Evolutionary conservation across 75 land plant genomes (phyloP).

Genomic region (Pinus taeda): DNA sequence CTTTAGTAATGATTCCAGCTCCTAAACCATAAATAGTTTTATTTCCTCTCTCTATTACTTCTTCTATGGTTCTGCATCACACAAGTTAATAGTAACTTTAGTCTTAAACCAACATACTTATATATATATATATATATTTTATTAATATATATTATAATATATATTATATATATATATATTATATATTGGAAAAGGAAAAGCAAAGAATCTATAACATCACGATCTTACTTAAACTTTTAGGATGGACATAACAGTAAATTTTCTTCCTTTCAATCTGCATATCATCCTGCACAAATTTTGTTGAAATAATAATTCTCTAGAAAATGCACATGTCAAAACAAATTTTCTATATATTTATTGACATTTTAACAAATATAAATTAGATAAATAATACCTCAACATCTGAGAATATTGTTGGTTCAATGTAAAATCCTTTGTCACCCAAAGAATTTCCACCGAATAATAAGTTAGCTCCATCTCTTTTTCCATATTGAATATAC

Average conservation of each 20-base stretch:
- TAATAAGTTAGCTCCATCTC: constrained; percentile 74
- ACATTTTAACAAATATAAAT: background rate
- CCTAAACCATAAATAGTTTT: constrained; percentile 22
- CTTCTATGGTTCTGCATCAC: constrained; percentile 21
- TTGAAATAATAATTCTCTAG: background rate
- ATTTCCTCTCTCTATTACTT: constrained; percentile 23
- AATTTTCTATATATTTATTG: too few relatives aligned
- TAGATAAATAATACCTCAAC: constrained; percentile 41
- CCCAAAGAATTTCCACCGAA: constrained; percentile 67
- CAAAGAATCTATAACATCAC: too few relatives aligned
- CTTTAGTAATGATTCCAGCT: constrained; percentile 21
- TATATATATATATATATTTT: too few relatives aligned
- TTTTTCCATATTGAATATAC: constrained; percentile 70
- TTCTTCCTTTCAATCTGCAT: background rate
- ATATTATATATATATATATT: too few relatives aligned
- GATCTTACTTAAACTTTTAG: constrained; percentile 9
- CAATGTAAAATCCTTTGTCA: constrained; percentile 70
- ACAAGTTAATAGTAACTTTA: background rate
- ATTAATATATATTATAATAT: too few relatives aligned
- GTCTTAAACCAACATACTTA: background rate
- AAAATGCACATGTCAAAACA: too few relatives aligned
- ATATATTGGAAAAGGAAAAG: too few relatives aligned
- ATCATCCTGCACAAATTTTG: background rate
- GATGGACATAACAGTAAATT: constrained; percentile 2
- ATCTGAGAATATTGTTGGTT: constrained; percentile 90